Conservation (phyloP, 495 filamentous ascomycete genomes). For the Penicillium salamii region DNA sequence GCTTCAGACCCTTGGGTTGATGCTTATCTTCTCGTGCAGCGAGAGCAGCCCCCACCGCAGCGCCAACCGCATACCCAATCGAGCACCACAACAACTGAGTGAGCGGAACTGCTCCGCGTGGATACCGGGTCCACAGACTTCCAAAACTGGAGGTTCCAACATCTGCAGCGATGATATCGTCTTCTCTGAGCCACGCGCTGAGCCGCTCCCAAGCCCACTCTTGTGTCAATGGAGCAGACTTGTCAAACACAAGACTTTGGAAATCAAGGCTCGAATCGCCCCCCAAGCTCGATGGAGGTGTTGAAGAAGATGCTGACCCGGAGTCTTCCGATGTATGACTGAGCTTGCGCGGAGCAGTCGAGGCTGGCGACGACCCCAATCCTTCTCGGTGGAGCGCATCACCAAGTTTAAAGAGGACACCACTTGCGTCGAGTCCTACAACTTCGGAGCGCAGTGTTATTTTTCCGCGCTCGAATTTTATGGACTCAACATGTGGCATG, state of each 20-base stretch:
- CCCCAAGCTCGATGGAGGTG: not conserved
- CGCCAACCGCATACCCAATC: constrained; percentile 12
- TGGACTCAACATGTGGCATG: constrained; percentile 6
- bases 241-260: not conserved
- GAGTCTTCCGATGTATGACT: not conserved
- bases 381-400: not conserved
- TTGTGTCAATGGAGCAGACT: constrained; percentile 4
- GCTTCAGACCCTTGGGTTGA: not conserved
- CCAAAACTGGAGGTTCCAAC: constrained; percentile 9
- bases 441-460: not conserved
- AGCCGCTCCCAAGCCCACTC: constrained; percentile 9
- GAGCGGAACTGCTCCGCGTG: constrained; percentile 3
- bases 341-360: not conserved
- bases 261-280: not conserved
- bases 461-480: constrained; percentile 3
- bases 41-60: constrained; percentile 10
- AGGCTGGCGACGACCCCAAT: not conserved
- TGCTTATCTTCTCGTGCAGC: constrained; percentile 6
- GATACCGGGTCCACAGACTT: constrained; percentile 2
- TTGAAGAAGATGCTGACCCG: not conserved
- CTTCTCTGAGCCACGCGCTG: constrained; percentile 12
- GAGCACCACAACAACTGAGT: constrained; percentile 13
- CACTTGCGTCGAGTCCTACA: not conserved
- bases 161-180: constrained; percentile 12
- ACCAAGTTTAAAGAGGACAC: constrained; percentile 6